Percentiles rank a stretch among this genome's conserved stretches.
These are phyloP conservation scores for Pecoramyces ruminantium DNA, from an alignment of 192 early-diverging fungal genomes.

Conservation along the genomic window DNA sequence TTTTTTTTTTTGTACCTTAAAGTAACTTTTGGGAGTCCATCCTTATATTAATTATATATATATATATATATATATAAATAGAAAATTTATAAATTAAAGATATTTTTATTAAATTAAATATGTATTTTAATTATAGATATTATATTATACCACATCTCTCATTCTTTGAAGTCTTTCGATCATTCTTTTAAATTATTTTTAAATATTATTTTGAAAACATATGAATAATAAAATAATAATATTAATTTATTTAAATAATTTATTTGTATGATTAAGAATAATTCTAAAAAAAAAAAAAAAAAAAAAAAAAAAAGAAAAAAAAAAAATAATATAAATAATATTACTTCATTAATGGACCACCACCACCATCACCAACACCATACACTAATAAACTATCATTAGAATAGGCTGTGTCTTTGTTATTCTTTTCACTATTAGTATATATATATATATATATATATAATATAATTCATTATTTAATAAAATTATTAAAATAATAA, in stretches of 20 bases:
- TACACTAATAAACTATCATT: constrained; percentile 80
- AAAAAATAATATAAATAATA: neutral
- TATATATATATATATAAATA: too few relatives aligned
- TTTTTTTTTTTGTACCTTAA: constrained; percentile 15
- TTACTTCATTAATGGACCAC: constrained; percentile 1
- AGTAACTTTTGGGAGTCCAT: constrained; percentile 53
- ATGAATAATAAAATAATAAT: too few relatives aligned
- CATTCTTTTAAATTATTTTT: too few relatives aligned
- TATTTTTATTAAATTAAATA: too few relatives aligned
- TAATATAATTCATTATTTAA: neutral
- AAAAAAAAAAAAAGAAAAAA: too few relatives aligned
- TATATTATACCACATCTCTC: constrained; percentile 66
- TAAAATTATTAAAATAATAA: neutral
- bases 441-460: too few relatives aligned
- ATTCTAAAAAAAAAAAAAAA: too few relatives aligned
- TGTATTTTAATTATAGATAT: too few relatives aligned
- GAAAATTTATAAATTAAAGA: too few relatives aligned
- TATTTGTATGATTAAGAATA: too few relatives aligned
- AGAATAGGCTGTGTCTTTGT: constrained; percentile 71
- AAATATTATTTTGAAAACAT: too few relatives aligned
- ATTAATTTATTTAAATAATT: too few relatives aligned
- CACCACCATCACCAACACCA: constrained; percentile 95
- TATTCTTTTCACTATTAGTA: constrained; percentile 51
- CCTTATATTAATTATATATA: constrained; percentile 27
- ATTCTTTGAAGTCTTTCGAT: constrained; percentile 2